Base-by-base conservation (phyloP, 164 flowering plant species). In the Euptelea pleiosperma region DNA sequence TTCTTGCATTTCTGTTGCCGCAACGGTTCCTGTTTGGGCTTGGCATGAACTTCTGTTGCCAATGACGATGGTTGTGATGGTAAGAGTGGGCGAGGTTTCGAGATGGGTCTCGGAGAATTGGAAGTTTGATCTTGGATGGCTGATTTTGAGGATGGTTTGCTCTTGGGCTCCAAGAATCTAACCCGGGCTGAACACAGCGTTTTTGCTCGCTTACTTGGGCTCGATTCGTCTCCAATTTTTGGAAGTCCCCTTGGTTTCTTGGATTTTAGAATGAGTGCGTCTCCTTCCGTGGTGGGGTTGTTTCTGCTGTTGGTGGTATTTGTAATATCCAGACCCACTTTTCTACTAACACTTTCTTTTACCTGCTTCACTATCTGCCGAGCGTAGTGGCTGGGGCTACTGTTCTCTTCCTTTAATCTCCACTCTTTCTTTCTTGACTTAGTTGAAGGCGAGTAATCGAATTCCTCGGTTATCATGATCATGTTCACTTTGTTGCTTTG, bases 351-450 rank as follows among this genome's bases (percentile, higher is more conserved):
- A 19, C 68, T 89, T 41, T 91, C 96, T 58, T 78, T 89, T 2
- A 85, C 79, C 40, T 83, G 91, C 71, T 80, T 89, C 70, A 79
- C 81, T 19, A 87, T 83, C 77, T 87, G 84, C 63, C 73, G 75
- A 0, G 91, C 88, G 26, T 82, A 78, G 2, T 73, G 60, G 5
- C 83, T 63, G 2, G 89, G 94, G 42, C 90, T 84, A 30, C 49
- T 64, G 21, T 35, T 70, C 41, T 75, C 72, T 4, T 49, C 67
- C 2, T 70, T 67, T 16, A 24, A 15, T 34, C 31, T 74, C 57
- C 57, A 43, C 28, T 63, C 72, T 37, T 49, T 71, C 53, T 56
- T 70, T 56, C 39, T 60, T 10, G 24, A 8, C 50, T 60, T 65
- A n/a, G n/a, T n/a, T n/a, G n/a, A n/a, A n/a, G n/a, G n/a, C n/a